Evolutionary conservation across 2,329 filamentous ascomycete species (phyloP).

Genomic region (Colletotrichum sp.): DNA sequence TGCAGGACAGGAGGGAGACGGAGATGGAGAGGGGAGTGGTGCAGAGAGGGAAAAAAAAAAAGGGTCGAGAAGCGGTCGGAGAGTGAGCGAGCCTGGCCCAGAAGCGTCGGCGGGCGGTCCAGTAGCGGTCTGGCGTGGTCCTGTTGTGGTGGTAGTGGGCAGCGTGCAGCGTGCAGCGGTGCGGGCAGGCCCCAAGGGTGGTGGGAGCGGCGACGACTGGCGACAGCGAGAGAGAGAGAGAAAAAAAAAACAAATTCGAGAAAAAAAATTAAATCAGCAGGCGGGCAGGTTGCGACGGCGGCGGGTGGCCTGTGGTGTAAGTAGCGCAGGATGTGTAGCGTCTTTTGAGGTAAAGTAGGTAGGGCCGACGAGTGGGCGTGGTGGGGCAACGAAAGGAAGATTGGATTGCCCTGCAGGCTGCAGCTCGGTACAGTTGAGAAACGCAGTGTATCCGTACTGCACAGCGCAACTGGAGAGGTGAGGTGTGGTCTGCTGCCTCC

Average conservation of each 20-base stretch:
- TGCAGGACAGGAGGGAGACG: not conserved
- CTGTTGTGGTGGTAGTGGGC: not conserved
- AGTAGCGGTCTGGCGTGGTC: slow-evolving; percentile 13
- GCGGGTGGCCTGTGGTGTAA: slow-evolving; percentile 7
- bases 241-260: not conserved
- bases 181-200: not conserved
- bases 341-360: slow-evolving; percentile 13
- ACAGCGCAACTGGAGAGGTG: not conserved
- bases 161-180: not conserved
- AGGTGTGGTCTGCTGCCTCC: not conserved
- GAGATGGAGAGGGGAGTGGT: not conserved
- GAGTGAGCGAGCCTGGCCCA: not conserved
- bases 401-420: slow-evolving; percentile 18
- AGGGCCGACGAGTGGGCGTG: slow-evolving; percentile 15
- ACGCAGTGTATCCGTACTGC: not conserved
- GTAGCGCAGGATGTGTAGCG: slow-evolving; percentile 20
- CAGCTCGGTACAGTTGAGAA: slow-evolving; percentile 10
- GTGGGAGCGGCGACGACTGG: not conserved
- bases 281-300: not conserved
- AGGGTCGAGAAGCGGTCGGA: not conserved
- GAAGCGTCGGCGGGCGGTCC: not conserved
- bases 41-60: not conserved
- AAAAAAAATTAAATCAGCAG: slow-evolving; percentile 1
- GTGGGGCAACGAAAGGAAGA: slow-evolving; percentile 13
- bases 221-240: not conserved